Conservation (phyloP, 73 alveolate genomes). For the Symbiodinium natans region DNA sequence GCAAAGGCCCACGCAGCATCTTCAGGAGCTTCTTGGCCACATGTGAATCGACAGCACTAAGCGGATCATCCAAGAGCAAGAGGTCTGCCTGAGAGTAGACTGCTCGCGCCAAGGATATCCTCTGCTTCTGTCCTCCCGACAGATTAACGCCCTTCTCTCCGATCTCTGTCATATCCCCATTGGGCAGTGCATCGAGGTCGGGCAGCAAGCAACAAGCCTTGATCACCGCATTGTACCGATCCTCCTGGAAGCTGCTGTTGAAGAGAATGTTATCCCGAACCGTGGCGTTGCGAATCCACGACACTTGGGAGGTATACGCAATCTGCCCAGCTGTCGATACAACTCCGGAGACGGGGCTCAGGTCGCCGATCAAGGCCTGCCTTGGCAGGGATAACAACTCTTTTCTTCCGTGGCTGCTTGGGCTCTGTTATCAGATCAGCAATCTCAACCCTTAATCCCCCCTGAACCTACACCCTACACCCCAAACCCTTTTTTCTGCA, state of each 20-base stretch:
- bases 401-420: background rate
- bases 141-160: constrained; percentile 97
- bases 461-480: no score
- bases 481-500: no score
- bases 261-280: constrained; percentile 96
- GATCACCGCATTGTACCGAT: constrained; percentile 90
- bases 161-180: constrained; percentile 96
- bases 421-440: no score
- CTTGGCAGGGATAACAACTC: background rate
- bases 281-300: constrained; percentile 96
- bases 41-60: constrained; percentile 97
- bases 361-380: constrained; percentile 56
- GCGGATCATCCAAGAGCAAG: constrained; percentile 97
- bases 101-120: constrained; percentile 97
- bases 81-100: constrained; percentile 96
- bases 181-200: constrained; percentile 95
- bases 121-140: constrained; percentile 98
- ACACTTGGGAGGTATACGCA: constrained; percentile 95
- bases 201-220: constrained; percentile 94
- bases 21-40: constrained; percentile 94
- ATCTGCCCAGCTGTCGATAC: constrained; percentile 23
- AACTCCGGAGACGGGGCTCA: constrained; percentile 7
- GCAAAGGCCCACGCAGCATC: constrained; percentile 19
- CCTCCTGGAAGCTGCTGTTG: constrained; percentile 86
- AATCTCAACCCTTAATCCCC: no score